Evolutionary conservation across 352 stramenopile genomes (phyloP).

Genomic region (Globisporangium abappressorium): DNA sequence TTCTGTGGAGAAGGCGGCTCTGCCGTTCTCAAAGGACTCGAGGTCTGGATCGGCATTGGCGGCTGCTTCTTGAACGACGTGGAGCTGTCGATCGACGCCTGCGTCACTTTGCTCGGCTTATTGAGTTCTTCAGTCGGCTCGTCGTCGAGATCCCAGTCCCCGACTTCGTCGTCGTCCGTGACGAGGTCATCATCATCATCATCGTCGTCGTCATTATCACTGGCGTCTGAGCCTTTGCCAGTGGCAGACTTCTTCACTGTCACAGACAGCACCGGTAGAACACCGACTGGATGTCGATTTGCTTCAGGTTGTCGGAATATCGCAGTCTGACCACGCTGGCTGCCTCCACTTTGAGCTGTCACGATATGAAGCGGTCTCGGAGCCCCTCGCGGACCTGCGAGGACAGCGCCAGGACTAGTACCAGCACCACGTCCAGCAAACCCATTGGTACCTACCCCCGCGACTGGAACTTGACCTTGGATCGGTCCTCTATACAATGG

Average conservation of each 20-base stretch:
- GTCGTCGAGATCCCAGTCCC: slow-evolving; percentile 17
- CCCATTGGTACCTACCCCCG: neutral
- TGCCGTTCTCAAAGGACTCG: neutral
- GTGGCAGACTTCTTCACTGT: neutral
- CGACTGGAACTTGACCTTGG: neutral
- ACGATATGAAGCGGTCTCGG: slow-evolving; percentile 1
- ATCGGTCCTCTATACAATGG: slow-evolving; percentile 5
- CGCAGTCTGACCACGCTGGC: neutral
- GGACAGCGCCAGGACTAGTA: no score
- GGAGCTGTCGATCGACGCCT: neutral
- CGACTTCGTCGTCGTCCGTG: slow-evolving; percentile 38
- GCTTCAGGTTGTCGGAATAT: neutral
- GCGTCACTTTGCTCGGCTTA: neutral
- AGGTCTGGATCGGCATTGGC: slow-evolving; percentile 1
- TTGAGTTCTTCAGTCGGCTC: neutral
- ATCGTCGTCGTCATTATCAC: slow-evolving; percentile 15
- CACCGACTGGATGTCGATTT: neutral
- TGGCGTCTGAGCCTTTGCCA: neutral
- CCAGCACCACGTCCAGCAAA: neutral
- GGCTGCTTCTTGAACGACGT: slow-evolving; percentile 3
- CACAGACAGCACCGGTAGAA: neutral
- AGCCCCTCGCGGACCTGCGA: neutral
- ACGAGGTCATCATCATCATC: slow-evolving; percentile 38
- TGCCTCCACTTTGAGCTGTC: neutral
- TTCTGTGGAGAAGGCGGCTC: neutral